Base-by-base conservation (phyloP, 176 grass and related monocot genomes). In the Cenchrus americanus region DNA sequence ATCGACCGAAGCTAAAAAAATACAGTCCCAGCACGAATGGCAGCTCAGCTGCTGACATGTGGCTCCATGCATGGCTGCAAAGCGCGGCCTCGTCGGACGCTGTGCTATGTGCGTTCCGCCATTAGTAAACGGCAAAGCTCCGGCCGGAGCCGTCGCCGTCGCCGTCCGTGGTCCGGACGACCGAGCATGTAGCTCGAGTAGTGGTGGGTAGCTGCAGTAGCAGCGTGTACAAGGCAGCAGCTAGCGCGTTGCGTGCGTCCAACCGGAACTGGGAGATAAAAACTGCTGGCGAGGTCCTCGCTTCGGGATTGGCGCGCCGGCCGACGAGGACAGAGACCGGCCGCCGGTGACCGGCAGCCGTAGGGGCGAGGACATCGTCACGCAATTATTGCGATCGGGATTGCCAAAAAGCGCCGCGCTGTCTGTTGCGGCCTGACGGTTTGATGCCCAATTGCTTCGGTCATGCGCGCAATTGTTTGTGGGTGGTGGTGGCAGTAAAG, bases 101-200 rank as follows among this genome's bases (percentile, higher is more conserved):
- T 62, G 19, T 21, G 63, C 48, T 42, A 6, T 10, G 18, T 55
- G 77, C 55, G 78, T 81, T 34, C 77, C 67, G 72, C 87, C 87
- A 89, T 43, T 75, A 52, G 76, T 69, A 80, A 80, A 75, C 52
- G 70, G 82, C 77, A 76, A 80, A 40, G 69, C 87, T 85, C 82
- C 82, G 69, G 82, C 71, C 48, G 82, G 62, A 73, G 67, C 26
- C 71, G 78, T 86, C 71, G 60, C 26, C 7, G 66, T 86, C 72
- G 71, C 88, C 58, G 78, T 89, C 83, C 71, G 83, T 81, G 50
- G 63, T 47, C 18, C 47, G 37, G 83, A 85, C 78, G 67, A 84
- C 75, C 75, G 4, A 71, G 69, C 18, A 66, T 8, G 54, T 37
- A 37, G 34, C 34, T 37, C 6, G 54, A 26, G 79, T 84, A 37